Conservation (phyloP, 225 moss, liverwort and hornwort genomes). For the Pseudoscleropodium purum region DNA sequence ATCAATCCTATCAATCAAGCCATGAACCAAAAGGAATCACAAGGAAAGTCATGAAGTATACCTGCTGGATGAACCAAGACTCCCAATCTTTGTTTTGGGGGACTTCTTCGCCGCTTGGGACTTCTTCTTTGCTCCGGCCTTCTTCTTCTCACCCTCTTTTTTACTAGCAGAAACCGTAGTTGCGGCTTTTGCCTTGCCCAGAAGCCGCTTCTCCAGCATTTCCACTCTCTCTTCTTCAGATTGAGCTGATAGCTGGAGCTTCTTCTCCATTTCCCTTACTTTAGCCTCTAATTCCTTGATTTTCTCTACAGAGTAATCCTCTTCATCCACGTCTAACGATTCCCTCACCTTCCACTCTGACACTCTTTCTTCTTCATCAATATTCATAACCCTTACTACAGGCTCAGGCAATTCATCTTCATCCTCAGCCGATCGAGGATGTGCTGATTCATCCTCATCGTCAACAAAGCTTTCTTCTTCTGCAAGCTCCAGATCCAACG, state of each 20-base stretch:
- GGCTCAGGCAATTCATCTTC: conserved; percentile 2
- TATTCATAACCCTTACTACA: neutral
- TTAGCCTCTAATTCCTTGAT: conserved; percentile 67
- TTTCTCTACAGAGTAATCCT: conserved; percentile 28
- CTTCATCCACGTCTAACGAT: neutral
- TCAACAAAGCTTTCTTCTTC: conserved; percentile 2
- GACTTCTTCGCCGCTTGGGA: conserved; percentile 11
- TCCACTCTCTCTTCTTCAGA: conserved; percentile 33
- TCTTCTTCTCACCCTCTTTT: conserved; percentile 4
- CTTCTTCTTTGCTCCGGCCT: conserved; percentile 11
- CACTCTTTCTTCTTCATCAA: neutral
- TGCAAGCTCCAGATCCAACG: conserved; percentile 67
- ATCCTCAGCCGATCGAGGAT: neutral
- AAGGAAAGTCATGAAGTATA: neutral
- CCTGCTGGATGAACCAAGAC: conserved; percentile 46
- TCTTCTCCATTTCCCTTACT: conserved; percentile 49
- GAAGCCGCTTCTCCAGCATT: conserved; percentile 56
- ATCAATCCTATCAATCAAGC: neutral
- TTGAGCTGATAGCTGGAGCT: conserved; percentile 24
- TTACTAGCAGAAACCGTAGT: neutral
- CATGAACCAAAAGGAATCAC: neutral
- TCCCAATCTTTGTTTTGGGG: conserved; percentile 7
- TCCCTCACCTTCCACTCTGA: neutral
- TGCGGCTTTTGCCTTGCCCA: conserved; percentile 38
- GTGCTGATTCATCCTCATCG: neutral